Evolutionary conservation across 108 stramenopile genomes (phyloP).

Genomic region (Bacterosira constricta): DNA sequence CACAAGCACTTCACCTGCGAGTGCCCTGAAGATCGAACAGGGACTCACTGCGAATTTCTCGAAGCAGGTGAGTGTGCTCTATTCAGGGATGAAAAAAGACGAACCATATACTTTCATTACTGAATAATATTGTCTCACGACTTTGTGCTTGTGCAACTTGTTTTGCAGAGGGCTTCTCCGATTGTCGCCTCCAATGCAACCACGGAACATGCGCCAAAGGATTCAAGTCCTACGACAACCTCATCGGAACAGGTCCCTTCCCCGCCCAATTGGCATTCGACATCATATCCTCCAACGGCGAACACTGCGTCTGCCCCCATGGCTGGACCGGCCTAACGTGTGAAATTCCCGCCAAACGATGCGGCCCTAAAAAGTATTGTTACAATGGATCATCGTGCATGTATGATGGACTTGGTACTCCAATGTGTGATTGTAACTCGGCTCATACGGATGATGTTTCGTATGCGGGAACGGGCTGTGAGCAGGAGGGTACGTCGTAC

Average conservation of each 20-base stretch:
- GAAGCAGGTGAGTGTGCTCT: too few relatives aligned
- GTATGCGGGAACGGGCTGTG: conserved; percentile 30
- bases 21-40: conserved; percentile 21
- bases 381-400: conserved; percentile 47
- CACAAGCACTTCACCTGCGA: conserved; percentile 18
- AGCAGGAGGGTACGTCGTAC: conserved; percentile 30
- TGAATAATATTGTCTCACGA: too few relatives aligned
- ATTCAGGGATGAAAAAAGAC: too few relatives aligned
- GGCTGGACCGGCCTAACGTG: conserved; percentile 42
- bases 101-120: too few relatives aligned
- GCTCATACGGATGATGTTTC: conserved; percentile 32
- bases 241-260: conserved; percentile 30
- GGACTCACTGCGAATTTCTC: conserved; percentile 41
- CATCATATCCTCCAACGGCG: conserved; percentile 30
- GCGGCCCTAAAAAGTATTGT: conserved; percentile 29
- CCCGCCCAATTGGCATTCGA: conserved; percentile 25
- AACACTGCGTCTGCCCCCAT: conserved; percentile 47
- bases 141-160: too few relatives aligned
- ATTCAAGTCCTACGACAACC: conserved; percentile 32
- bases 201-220: conserved; percentile 40
- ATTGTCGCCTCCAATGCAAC: conserved; percentile 30
- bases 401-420: conserved; percentile 24
- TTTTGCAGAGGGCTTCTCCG: conserved; percentile 19
- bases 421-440: conserved; percentile 40
- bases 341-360: conserved; percentile 38